Percentiles rank a stretch among this genome's conserved stretches.
Evolutionary conservation across 2,329 filamentous ascomycete genomes (phyloP).

Genomic region (Cladosporium oxysporum): DNA sequence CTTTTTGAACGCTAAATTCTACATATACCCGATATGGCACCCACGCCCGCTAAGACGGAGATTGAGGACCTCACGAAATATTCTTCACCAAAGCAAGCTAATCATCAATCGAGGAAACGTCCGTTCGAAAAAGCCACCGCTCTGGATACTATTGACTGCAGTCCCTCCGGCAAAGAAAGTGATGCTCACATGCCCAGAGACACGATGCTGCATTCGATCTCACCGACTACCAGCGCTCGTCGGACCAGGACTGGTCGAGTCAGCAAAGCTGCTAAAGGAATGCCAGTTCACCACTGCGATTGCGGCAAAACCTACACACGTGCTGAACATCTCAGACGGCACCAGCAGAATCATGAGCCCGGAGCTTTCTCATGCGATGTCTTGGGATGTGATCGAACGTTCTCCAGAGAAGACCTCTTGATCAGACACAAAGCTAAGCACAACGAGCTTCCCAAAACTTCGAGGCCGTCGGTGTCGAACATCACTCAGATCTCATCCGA

Average conservation of each 20-base stretch:
- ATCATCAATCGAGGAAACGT: background rate
- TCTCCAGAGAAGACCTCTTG: constrained; percentile 48
- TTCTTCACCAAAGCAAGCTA: background rate
- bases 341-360: constrained; percentile 50
- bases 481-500: background rate
- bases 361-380: constrained; percentile 44
- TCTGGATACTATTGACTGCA: background rate
- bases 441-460: constrained; percentile 4
- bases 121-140: background rate
- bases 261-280: constrained; percentile 52
- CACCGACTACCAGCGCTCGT: constrained; percentile 36
- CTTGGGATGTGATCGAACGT: constrained; percentile 45
- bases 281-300: constrained; percentile 45
- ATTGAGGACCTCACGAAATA: background rate
- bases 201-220: constrained; percentile 38
- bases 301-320: constrained; percentile 53
- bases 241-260: constrained; percentile 48
- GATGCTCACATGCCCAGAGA: background rate
- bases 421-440: constrained; percentile 47
- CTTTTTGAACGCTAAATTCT: background rate
- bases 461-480: background rate
- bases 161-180: background rate
- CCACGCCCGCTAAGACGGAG: background rate
- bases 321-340: constrained; percentile 51
- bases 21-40: background rate